Base-by-base conservation (phyloP, 352 stramenopile species). In the Phytophthora nicotianae region DNA sequence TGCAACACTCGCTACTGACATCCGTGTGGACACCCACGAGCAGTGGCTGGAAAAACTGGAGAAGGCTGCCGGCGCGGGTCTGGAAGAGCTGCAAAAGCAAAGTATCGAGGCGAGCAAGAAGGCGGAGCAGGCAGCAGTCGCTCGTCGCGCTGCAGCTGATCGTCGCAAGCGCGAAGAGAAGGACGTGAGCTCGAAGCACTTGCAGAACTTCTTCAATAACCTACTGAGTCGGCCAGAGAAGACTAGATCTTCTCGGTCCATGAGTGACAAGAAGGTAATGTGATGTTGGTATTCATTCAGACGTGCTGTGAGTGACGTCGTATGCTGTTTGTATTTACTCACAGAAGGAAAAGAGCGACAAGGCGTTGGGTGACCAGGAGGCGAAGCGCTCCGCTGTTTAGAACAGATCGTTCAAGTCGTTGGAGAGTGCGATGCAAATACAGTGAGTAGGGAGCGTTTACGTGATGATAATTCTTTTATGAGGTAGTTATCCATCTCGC, bases 201-300 rank as follows among this genome's bases (percentile, higher is more conserved):
- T 95, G 59, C 79, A 87, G 26, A 95, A 92, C 58, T 95, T 95
- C 63, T 95, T 95, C 61, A 95, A 95, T 68, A 93, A 95, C 50
- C 50, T 95, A 50, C 70, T 95, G 6, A 95, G 86, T 65, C 82
- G 84, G 21, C 86, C 86, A 5, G 86, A 95, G 45, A 95, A 95
- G 57, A 79, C 85, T 21, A 89, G 85, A 59, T 90, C 81, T n/a
- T 78, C 77, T 55, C 73, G 84, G 8, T 73, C 68, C n/a, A 62
- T 84, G 41, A 77, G 69, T 38, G 72, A 78, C 71, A 52, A 93
- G 83, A 72, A 91, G 88, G 80, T 85, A 85, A 38, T 35, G 32
- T 40, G n/a, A 4, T 16, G 5, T 27, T 65, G 10, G 5, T 37
- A 27, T 35, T 55, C 27, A 49, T 45, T 11, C 35, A 24, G 11